Base-by-base conservation (phyloP, 495 filamentous ascomycete genomes). In the Pseudevernia furfuracea region DNA sequence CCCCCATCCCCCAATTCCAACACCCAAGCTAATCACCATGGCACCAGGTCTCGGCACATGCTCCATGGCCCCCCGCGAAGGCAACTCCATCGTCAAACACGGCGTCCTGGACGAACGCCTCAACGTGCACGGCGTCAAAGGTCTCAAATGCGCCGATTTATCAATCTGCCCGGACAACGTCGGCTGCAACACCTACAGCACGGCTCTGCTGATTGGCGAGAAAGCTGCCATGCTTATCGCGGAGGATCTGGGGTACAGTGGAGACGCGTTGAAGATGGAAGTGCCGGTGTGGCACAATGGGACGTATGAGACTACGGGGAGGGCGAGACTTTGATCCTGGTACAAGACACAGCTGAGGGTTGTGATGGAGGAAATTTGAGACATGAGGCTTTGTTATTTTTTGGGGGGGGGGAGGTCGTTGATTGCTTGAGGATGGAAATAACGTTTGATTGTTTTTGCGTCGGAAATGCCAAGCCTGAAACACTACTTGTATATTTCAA, bases 101-200 rank as follows among this genome's bases (percentile, higher is more conserved):
- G 89, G 89, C 48, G 90, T 92, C 4, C 73, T 94, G 4, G 89
- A 94, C 71, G 87, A 89, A 68, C 83, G 88, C 38, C 79, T 92
- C 60, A 92, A 91, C 67, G 89, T 92, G 48, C 85, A 92, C 69
- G 89, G 89, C 61, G 87, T 91, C 38, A 82, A 90, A 76, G 85
- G 86, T 21, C 83, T 94, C 58, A 92, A 92, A 79, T 87, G 91
- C 49, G 88, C 88, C 19, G 90, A 92, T 75, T 76, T 92, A 58
- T 86, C 82, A 32, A 91, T 92, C 73, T 91, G 86, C 71, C 89
- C 89, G 2, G 88, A 90, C 71, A 94, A 94, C 66, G 86, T 92
- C 30, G 88, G 88, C 38, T 89, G 86, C 78, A 91, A 91, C 73
- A 91, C 88, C 67, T 86, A 76, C 74, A 84, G 78, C 63, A 91